These are phyloP conservation scores for Chaetomium sp. DNA, from an alignment of 2,329 filamentous ascomycete species.

Conservation along the genomic window DNA sequence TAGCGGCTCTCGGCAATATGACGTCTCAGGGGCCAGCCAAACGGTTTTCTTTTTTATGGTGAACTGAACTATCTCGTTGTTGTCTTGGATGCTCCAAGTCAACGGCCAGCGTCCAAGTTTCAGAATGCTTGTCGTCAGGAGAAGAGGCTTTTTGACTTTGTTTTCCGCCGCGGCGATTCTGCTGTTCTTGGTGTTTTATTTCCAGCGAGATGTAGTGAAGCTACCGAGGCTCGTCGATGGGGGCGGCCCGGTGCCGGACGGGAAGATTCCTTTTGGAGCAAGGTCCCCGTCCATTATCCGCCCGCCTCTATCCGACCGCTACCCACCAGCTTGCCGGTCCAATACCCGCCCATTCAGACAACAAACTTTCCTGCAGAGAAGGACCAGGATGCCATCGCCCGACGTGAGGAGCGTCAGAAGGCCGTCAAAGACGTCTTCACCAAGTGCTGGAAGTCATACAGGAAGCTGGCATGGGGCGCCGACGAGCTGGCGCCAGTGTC, in stretches of 20 bases:
- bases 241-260: neutral
- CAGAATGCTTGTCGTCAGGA: constrained; percentile 14
- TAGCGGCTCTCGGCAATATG: neutral
- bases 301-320: constrained; percentile 37
- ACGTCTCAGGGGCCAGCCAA: neutral
- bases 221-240: neutral
- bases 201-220: neutral
- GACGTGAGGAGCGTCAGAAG: constrained; percentile 19
- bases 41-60: neutral
- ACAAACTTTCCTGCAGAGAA: constrained; percentile 37
- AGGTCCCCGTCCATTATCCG: constrained; percentile 35
- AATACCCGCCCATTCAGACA: constrained; percentile 41
- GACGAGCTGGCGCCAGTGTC: constrained; percentile 64
- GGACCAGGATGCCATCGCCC: constrained; percentile 19
- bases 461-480: constrained; percentile 62
- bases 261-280: constrained; percentile 8
- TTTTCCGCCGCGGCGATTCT: constrained; percentile 10
- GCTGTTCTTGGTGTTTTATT: constrained; percentile 4
- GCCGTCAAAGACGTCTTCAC: constrained; percentile 21
- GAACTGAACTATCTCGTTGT: neutral
- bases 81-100: neutral
- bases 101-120: neutral
- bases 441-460: constrained; percentile 60
- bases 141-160: neutral
- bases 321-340: constrained; percentile 37